These are phyloP conservation scores for Friedmanniomyces endolithicus DNA, from an alignment of 495 filamentous ascomycete genomes.

Conservation along the genomic window DNA sequence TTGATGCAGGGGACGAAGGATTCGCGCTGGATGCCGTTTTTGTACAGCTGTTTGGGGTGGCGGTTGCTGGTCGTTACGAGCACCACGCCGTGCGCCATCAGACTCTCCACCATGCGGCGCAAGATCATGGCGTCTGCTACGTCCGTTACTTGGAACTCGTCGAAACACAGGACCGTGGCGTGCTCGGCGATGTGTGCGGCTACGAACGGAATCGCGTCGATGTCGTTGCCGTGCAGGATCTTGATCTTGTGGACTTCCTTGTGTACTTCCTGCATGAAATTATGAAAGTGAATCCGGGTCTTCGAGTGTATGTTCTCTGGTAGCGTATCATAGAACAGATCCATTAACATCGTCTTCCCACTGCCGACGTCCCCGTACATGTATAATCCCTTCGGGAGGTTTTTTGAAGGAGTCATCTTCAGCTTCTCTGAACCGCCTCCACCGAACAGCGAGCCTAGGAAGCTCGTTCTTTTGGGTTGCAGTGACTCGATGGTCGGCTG, in stretches of 20 bases:
- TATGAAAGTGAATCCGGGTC: slow-evolving; percentile 97
- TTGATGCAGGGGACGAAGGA: slow-evolving; percentile 94
- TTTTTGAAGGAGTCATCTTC: slow-evolving; percentile 38
- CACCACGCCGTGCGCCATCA: slow-evolving; percentile 94
- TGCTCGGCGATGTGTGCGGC: slow-evolving; percentile 82
- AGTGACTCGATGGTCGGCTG: slow-evolving; percentile 67
- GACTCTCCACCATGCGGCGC: slow-evolving; percentile 67
- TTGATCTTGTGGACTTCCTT: slow-evolving; percentile 81
- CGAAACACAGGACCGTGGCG: slow-evolving; percentile 83
- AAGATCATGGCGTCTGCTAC: slow-evolving; percentile 99
- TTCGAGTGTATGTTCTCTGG: slow-evolving; percentile 68
- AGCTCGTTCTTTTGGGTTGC: slow-evolving; percentile 45
- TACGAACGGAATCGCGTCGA: slow-evolving; percentile 85
- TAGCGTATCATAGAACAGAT: slow-evolving; percentile 91
- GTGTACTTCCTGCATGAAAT: slow-evolving; percentile 99
- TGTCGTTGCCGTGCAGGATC: slow-evolving; percentile 74
- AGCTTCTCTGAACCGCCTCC: slow-evolving; percentile 27
- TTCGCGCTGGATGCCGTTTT: slow-evolving; percentile 91
- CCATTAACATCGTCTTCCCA: slow-evolving; percentile 99
- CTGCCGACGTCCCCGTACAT: slow-evolving; percentile 96
- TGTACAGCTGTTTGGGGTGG: slow-evolving; percentile 91
- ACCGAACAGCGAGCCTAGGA: slow-evolving; percentile 62
- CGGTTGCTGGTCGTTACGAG: slow-evolving; percentile 95
- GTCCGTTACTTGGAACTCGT: slow-evolving; percentile 98
- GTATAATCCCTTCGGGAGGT: slow-evolving; percentile 79